Evolutionary conservation across 192 early-diverging fungal species (phyloP), one percentile per base, ranked within the genome.

Genomic region (Backusella parvicylindrica): DNA sequence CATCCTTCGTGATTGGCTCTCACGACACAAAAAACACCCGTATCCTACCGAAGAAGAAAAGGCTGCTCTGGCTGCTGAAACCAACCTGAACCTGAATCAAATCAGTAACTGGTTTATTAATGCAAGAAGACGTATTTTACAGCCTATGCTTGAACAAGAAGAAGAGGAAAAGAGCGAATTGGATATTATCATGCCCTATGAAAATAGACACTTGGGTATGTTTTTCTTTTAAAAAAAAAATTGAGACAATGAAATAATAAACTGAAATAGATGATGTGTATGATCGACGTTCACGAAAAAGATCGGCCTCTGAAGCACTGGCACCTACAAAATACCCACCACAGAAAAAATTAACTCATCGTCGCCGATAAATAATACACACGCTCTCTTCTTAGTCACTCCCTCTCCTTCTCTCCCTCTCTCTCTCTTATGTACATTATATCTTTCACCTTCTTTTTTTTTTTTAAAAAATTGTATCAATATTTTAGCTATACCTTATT

Each of bases 21-120:
- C 75, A 40, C 75, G 80, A 69, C 83, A 89, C 72, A 80, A 82
- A n/a, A 86, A 80, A 49, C 85, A 89, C 53, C 88, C 88, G 37
- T 89, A 87, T 75, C 88, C 88, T 15, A 83, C 82, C 50, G 88
- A 89, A 71, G 83, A 83, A 21, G 85, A 85, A 74, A 89, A 89
- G 75, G 68, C 73, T 56, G 77, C 67, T 23, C 71, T 89, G 60
- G 81, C 83, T 13, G 18, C 69, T 31, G 76, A 80, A 47, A 89
- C 88, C 60, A 79, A 82, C 37, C 74, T 89, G 15, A 86, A 82
- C 21, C 74, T 89, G 41, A 85, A 84, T 73, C 88, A 89, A 76
- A 84, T 89, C 64, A 88, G 83, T 78, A 87, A 89, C 66, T 89
- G 88, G 88, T 89, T 89, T 73, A 89, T 89, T 66, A 89, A 89